Evolutionary conservation across 805 yeast species (phyloP), one percentile per base, ranked within the genome.

Genomic region (Cyberlindnera euphorbiae): DNA sequence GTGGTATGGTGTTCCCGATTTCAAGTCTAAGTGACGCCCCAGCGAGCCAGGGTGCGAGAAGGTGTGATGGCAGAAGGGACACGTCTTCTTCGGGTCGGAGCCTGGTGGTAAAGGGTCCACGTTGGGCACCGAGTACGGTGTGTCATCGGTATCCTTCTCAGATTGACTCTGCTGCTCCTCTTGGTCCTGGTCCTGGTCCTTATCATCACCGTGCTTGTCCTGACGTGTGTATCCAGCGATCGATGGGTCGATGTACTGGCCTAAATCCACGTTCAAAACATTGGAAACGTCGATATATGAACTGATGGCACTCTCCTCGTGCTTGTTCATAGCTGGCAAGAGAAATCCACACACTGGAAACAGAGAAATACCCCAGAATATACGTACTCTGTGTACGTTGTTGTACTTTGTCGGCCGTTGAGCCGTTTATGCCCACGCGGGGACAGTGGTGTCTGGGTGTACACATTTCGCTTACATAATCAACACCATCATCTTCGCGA

Each of bases 31-130:
- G 51, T 77, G 83, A 24, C 83, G 60, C 1, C 82, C 82, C 38
- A 75, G 58, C 1, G 79, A 73, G 2, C 82, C 80, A 6, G 76
- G 72, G 41, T 74, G 75, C 3, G 76, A 66, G 51, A 77, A 78
- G 1, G 67, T 60, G 39, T 66, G 62, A 1, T 71, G 71, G 46
- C 83, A 77, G 48, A 74, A 75, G 1, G 62, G 62, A 50, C 82
- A 75, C 49, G 28, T 50, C 48, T 44, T 66, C 59, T 41, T 51
- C 30, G 45, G 58, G 50, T 36, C 66, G 32, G 34, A 55, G 46
- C 42, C 62, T 39, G 40, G 60, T 42, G 50, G 66, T 36, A 51
- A 21, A n/a, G n/a, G n/a, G n/a, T n/a, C n/a, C n/a, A n/a, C n/a
- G n/a, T n/a, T n/a, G n/a, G n/a, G n/a, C n/a, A n/a, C n/a, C n/a